Evolutionary conservation across 2,329 filamentous ascomycete genomes (phyloP), one percentile per base, ranked within the genome.

Genomic region (Chaetothyriales sp.): DNA sequence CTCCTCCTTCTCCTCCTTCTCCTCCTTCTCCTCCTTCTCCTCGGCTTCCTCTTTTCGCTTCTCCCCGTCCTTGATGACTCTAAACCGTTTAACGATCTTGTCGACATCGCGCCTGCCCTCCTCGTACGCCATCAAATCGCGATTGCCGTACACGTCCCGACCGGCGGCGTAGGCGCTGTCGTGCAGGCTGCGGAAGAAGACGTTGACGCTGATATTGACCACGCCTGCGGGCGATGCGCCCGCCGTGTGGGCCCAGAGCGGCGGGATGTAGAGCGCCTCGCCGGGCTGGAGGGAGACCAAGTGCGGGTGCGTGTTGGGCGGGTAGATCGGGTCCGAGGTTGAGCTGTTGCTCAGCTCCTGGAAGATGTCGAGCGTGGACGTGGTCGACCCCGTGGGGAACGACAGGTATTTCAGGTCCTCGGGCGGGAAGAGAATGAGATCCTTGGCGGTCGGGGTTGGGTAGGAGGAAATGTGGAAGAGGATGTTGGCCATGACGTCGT

Each of bases 401-500:
- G 76, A 74, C 0, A 95, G 73, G 36, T 78, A 69, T 18, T 73
- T 72, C 18, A 92, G 79, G 60, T 94, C 86, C 1, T 73, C 70
- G 0, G 89, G 88, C 1, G 86, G 86, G 63, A 87, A 95, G 1
- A 95, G 73, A 3, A 86, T 66, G 52, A 93, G 73, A 25, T 77
- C 75, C 63, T 92, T 93, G 1, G 75, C 74, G 8, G 26, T n/a
- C 18, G 20, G 45, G 22, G 8, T 47, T 2, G 45, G 45, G 22
- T 47, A 18, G 3, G 88, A 87, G 39, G 70, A 68, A 48, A 94
- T 75, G 63, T 95, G 88, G 60, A 82, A 87, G 53, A 92, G 82
- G 2, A 94, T 73, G 60, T 94, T 95, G 47, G 86, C 85, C 76
- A 93, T 88, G 15, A 83, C 81, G 67, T 93, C 86, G 69, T 92